Evolutionary conservation across 2,329 filamentous ascomycete species (phyloP).

Genomic region (Diaporthe vexans): DNA sequence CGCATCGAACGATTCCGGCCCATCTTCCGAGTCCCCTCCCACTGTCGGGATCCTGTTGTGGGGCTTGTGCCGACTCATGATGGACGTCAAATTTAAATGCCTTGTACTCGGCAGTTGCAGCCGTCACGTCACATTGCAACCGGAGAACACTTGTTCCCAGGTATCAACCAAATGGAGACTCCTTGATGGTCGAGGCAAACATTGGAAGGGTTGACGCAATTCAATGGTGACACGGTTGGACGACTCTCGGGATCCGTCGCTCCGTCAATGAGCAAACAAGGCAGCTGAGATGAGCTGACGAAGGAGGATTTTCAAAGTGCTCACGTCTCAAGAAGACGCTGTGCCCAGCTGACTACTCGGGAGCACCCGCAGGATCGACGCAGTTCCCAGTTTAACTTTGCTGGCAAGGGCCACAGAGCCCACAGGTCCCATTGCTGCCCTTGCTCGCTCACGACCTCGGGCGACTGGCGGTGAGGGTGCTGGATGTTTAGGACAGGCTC

Average conservation of each 20-base stretch:
- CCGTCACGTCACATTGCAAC: conserved; percentile 16
- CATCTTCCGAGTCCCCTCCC: neutral
- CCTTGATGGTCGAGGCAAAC: neutral
- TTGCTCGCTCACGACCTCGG: neutral
- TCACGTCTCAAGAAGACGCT: too few relatives aligned
- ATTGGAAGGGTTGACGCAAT: neutral
- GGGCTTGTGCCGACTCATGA: conserved; percentile 20
- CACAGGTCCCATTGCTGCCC: neutral
- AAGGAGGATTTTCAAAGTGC: neutral
- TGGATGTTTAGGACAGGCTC: neutral
- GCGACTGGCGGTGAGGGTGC: conserved; percentile 7
- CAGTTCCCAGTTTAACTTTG: conserved; percentile 12
- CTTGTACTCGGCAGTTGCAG: neutral
- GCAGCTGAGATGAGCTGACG: neutral
- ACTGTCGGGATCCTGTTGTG: neutral
- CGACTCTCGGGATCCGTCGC: neutral
- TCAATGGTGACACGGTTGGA: neutral
- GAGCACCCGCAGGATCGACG: conserved; percentile 19
- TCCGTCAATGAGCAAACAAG: neutral
- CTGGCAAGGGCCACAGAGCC: neutral
- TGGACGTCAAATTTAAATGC: conserved; percentile 14
- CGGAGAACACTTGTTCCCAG: neutral
- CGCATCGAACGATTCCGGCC: neutral
- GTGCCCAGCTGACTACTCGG: neutral
- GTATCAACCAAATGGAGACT: neutral